A percentile compares a stretch with the other conserved stretches of the same genome.
Evolutionary conservation across 768 basidiomycete genomes (phyloP).

Genomic region (Rossbeevera mucosa): DNA sequence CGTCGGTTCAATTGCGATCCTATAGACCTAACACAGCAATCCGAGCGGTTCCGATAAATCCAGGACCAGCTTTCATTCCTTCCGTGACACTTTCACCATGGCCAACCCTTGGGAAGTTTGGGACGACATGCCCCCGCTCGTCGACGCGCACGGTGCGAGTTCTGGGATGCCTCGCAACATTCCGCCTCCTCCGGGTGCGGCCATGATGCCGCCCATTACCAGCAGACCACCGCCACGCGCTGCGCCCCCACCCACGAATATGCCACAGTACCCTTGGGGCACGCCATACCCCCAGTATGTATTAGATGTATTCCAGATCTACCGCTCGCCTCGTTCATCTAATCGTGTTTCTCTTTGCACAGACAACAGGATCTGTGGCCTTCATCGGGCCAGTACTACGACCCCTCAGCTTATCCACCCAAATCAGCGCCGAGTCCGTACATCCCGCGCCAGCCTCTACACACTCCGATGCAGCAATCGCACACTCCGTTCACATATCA

Average conservation of each 20-base stretch:
- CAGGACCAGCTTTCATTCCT: background rate
- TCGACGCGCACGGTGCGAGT: conserved; percentile 12
- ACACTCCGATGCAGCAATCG: conserved; percentile 6
- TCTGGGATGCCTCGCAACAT: conserved; percentile 11
- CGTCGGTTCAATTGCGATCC: conserved; percentile 1
- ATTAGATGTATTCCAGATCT: background rate
- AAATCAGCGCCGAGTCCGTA: conserved; percentile 28
- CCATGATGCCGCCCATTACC: conserved; percentile 1
- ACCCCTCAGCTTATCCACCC: conserved; percentile 9
- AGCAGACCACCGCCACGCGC: conserved; percentile 11
- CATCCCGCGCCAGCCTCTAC: conserved; percentile 21
- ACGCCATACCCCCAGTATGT: conserved; percentile 16
- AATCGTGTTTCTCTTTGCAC: conserved; percentile 4
- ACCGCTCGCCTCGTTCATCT: background rate
- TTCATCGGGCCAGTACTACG: conserved; percentile 4
- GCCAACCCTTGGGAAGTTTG: conserved; percentile 10
- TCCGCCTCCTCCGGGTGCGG: conserved; percentile 24
- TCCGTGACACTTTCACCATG: conserved; percentile 13
- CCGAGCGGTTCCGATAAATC: conserved; percentile 17
- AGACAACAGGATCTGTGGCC: conserved; percentile 15
- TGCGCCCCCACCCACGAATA: background rate
- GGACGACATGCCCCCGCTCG: conserved; percentile 27
- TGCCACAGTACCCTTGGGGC: conserved; percentile 12
- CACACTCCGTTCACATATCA: conserved; percentile 7
- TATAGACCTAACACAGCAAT: conserved; percentile 16